phyloP scores from a whole-genome alignment of 2,329 filamentous ascomycete genomes.

The Neofusicoccum kwambonambiense region DNA sequence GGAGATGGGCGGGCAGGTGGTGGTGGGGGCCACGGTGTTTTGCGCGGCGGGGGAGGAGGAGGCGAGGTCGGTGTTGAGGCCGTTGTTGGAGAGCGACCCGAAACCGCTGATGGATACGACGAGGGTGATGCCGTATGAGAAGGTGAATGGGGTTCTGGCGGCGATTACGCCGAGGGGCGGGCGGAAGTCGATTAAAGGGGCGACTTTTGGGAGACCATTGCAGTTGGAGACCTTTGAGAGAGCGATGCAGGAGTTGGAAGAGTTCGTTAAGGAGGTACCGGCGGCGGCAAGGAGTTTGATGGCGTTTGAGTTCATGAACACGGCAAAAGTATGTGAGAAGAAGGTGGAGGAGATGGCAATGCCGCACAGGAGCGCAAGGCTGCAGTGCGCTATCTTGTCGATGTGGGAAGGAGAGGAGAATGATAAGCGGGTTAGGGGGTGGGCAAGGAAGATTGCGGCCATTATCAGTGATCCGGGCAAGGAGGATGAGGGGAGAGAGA shows the following conservation, averaged over 20 bases:
- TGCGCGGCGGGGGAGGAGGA: neutral
- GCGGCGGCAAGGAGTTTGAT: constrained; percentile 25
- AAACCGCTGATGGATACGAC: constrained; percentile 28
- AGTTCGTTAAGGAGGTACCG: constrained; percentile 28
- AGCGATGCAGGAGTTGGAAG: constrained; percentile 29
- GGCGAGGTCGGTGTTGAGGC: neutral
- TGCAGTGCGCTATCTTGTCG: constrained; percentile 16
- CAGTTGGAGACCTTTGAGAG: constrained; percentile 24
- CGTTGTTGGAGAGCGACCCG: constrained; percentile 29
- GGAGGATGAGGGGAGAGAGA: constrained; percentile 27
- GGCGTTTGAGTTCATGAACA: constrained; percentile 13
- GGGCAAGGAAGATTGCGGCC: neutral
- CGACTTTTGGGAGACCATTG: constrained; percentile 36
- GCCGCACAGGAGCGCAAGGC: constrained; percentile 8
- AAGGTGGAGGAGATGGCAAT: constrained; percentile 1
- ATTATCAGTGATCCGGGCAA: constrained; percentile 18
- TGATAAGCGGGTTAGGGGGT: constrained; percentile 2
- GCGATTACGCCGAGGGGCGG: constrained; percentile 32
- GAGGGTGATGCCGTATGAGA: constrained; percentile 31
- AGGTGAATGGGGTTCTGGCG: constrained; percentile 36
- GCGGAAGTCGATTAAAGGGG: constrained; percentile 38
- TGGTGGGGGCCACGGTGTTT: neutral
- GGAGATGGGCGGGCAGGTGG: neutral
- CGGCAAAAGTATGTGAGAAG: constrained; percentile 6
- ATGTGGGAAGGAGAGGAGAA: neutral